phyloP scores from a whole-genome alignment of 192 early-diverging fungal genomes.

The Entophlyctis luteolus region DNA sequence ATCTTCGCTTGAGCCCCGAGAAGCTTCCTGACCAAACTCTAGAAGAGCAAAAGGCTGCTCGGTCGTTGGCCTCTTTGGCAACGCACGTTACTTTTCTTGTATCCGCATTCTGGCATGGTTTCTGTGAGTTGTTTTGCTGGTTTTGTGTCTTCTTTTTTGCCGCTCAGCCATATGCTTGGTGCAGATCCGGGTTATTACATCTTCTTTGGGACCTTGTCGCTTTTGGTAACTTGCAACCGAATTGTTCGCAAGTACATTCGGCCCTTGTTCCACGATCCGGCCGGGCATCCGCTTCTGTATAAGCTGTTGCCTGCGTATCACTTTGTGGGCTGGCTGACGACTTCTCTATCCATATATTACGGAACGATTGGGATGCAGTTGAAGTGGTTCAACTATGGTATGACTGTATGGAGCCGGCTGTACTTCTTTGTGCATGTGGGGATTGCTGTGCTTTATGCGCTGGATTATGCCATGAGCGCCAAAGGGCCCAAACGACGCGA shows the following conservation, averaged over 20 bases:
- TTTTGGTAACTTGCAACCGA: slow-evolving; percentile 55
- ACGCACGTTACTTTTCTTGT: slow-evolving; percentile 71
- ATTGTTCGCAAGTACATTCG: slow-evolving; percentile 58
- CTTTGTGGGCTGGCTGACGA: slow-evolving; percentile 10
- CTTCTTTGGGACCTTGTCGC: slow-evolving; percentile 47
- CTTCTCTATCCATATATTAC: neutral
- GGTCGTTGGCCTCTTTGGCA: slow-evolving; percentile 44
- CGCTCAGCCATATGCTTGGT: neutral
- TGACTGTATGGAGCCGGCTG: slow-evolving; percentile 12
- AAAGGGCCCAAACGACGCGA: too few relatives aligned
- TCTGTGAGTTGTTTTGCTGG: slow-evolving; percentile 56
- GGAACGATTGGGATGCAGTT: slow-evolving; percentile 10
- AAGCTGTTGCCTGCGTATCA: slow-evolving; percentile 9
- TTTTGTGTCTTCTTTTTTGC: slow-evolving; percentile 7
- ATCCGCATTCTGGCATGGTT: slow-evolving; percentile 91
- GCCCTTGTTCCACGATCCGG: slow-evolving; percentile 44
- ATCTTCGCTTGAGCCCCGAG: slow-evolving; percentile 53
- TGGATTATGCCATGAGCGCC: too few relatives aligned
- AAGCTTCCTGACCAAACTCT: slow-evolving; percentile 11
- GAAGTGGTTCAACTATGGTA: neutral
- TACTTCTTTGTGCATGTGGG: slow-evolving; percentile 15
- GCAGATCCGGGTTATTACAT: slow-evolving; percentile 35
- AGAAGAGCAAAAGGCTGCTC: slow-evolving; percentile 11
- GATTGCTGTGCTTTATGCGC: neutral
- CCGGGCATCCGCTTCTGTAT: neutral